Evolutionary conservation across 768 basidiomycete species (phyloP).

Genomic region (Lyophyllum shimeji): DNA sequence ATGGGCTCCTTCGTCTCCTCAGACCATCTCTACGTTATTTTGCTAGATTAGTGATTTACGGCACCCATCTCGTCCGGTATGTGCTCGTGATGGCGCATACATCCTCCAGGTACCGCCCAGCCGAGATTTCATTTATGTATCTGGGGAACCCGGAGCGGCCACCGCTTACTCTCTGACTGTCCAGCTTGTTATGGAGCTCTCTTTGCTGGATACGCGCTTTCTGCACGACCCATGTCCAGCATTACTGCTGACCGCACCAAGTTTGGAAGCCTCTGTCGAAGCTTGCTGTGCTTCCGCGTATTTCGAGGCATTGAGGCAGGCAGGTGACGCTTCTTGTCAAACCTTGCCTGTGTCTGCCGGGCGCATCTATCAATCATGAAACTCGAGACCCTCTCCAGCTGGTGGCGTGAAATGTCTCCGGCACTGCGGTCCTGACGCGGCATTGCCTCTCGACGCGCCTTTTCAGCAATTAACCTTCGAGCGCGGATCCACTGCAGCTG

Average conservation of each 20-base stretch:
- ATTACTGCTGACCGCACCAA: neutral
- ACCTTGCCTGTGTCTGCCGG: too few relatives aligned
- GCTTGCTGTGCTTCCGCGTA: neutral
- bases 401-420: neutral
- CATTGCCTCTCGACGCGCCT: neutral
- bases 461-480: neutral
- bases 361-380: conserved; percentile 1
- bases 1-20: too few relatives aligned
- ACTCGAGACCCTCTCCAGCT: neutral
- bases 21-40: neutral
- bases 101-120: neutral
- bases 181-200: neutral
- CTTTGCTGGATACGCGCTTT: neutral
- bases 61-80: neutral
- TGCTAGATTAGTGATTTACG: neutral
- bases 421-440: neutral
- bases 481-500: neutral
- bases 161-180: neutral
- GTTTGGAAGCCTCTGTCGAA: neutral
- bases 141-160: neutral
- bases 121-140: neutral
- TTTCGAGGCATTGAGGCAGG: neutral
- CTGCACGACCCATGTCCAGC: too few relatives aligned
- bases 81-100: neutral
- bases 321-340: neutral